These are phyloP conservation scores for Bertia moriformis DNA, from an alignment of 2,329 filamentous ascomycete genomes.

Conservation along the genomic window DNA sequence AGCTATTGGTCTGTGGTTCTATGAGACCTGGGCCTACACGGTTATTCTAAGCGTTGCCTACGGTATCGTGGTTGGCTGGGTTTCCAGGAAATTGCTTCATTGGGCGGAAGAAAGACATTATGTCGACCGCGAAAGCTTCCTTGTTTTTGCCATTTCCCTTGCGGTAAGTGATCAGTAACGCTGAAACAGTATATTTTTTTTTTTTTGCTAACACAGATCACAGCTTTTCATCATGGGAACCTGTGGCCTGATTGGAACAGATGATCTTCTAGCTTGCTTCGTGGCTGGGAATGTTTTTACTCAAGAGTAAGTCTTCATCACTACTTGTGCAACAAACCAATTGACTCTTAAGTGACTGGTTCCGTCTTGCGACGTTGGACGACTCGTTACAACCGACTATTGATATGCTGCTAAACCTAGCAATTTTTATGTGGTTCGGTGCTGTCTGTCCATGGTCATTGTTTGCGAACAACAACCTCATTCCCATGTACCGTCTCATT, in stretches of 20 bases:
- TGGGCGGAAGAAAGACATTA: constrained; percentile 54
- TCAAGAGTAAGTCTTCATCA: constrained; percentile 4
- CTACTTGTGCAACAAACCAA: background rate
- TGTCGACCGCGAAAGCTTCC: constrained; percentile 51
- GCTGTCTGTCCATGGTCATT: constrained; percentile 9
- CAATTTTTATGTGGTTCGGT: constrained; percentile 11
- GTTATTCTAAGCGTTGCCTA: constrained; percentile 51
- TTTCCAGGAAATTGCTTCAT: constrained; percentile 53
- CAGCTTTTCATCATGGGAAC: constrained; percentile 8
- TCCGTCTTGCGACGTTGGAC: constrained; percentile 5
- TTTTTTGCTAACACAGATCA: background rate
- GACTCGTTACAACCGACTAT: constrained; percentile 8
- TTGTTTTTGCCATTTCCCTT: constrained; percentile 54
- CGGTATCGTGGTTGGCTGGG: constrained; percentile 48
- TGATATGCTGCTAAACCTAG: constrained; percentile 10
- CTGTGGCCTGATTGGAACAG: constrained; percentile 9
- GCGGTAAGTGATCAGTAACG: constrained; percentile 22
- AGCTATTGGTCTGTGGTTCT: constrained; percentile 51
- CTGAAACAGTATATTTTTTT: constrained; percentile 9
- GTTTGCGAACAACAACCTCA: constrained; percentile 7
- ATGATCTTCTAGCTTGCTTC: constrained; percentile 13
- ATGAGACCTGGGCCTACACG: constrained; percentile 52
- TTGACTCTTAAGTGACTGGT: constrained; percentile 4
- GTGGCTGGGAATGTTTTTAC: constrained; percentile 9
- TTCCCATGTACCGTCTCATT: constrained; percentile 12